phyloP scores from a whole-genome alignment of 2,329 filamentous ascomycete species.

The Simplicillium aogashimaense region DNA sequence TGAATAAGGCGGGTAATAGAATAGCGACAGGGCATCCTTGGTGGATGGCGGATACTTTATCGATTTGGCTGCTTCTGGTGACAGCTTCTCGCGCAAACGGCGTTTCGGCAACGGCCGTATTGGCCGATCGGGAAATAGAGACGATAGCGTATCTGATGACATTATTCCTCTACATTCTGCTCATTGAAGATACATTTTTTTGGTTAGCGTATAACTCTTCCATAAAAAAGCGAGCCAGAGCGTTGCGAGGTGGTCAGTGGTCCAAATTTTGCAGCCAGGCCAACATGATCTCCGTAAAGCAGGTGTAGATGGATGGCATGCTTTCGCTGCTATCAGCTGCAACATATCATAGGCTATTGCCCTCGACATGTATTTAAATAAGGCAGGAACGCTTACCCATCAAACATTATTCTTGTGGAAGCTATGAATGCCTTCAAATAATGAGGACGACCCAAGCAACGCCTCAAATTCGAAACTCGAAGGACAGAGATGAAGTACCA shows the following conservation, averaged over 20 bases:
- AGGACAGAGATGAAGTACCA: no score
- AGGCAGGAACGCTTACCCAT: slow-evolving; percentile 28
- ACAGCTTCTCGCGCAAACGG: slow-evolving; percentile 76
- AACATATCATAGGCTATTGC: no score
- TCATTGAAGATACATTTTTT: no score
- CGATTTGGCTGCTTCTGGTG: slow-evolving; percentile 71
- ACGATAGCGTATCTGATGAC: slow-evolving; percentile 67
- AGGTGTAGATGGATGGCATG: slow-evolving; percentile 1
- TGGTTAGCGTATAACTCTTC: no score
- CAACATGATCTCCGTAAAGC: no score
- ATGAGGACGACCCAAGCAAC: slow-evolving; percentile 13
- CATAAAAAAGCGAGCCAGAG: slow-evolving; percentile 9
- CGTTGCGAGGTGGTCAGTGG: no score
- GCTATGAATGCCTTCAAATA: slow-evolving; percentile 4
- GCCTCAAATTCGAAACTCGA: not conserved
- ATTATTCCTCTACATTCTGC: slow-evolving; percentile 39
- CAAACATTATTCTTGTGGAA: slow-evolving; percentile 22
- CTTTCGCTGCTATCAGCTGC: no score
- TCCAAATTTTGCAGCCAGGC: no score
- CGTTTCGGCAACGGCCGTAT: slow-evolving; percentile 89
- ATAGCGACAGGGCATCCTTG: slow-evolving; percentile 62
- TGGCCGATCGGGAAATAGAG: slow-evolving; percentile 77
- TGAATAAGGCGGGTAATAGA: slow-evolving; percentile 50
- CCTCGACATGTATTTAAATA: slow-evolving; percentile 18
- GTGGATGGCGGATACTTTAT: slow-evolving; percentile 75